A percentile compares a stretch with the other conserved stretches of the same genome.
Conservation (phyloP, 148 eudicot genomes). For the Rhododendron molle region DNA sequence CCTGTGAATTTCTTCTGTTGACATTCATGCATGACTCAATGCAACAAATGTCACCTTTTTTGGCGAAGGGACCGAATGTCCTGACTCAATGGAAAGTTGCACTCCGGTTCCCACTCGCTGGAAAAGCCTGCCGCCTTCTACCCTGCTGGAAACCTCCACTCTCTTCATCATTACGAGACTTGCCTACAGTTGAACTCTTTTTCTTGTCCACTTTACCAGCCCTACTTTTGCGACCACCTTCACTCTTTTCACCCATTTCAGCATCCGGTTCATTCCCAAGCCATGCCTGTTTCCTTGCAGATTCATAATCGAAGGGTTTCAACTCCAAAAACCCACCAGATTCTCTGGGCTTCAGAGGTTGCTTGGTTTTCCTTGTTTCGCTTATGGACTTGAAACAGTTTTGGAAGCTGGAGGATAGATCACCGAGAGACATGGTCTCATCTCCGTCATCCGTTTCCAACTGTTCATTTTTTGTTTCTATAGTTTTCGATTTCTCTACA, state of each 20-base stretch:
- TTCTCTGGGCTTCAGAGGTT: constrained; percentile 16
- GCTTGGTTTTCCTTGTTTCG: constrained; percentile 22
- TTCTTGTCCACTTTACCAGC: constrained; percentile 18
- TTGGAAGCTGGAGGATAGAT: constrained; percentile 73
- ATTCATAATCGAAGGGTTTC: constrained; percentile 71
- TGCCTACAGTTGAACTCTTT: constrained; percentile 20
- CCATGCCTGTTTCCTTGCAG: constrained; percentile 52
- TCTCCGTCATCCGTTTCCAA: constrained; percentile 31
- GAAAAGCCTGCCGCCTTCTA: constrained; percentile 89
- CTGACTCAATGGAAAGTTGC: constrained; percentile 58
- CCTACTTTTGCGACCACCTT: constrained; percentile 11
- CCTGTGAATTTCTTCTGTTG: not conserved
- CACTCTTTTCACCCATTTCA: constrained; percentile 11
- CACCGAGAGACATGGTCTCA: constrained; percentile 59
- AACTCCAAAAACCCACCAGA: constrained; percentile 28
- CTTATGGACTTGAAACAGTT: constrained; percentile 50
- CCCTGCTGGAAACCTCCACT: constrained; percentile 46
- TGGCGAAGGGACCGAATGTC: not conserved
- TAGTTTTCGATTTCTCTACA: constrained; percentile 26
- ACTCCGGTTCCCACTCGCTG: constrained; percentile 86
- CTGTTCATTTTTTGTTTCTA: constrained; percentile 15
- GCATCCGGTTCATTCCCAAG: constrained; percentile 34
- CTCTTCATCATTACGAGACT: constrained; percentile 31
- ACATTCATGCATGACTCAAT: not conserved
- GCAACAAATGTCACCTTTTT: not conserved